Base-by-base conservation (phyloP, 139 green algal species). In the Chlorella sp. region DNA sequence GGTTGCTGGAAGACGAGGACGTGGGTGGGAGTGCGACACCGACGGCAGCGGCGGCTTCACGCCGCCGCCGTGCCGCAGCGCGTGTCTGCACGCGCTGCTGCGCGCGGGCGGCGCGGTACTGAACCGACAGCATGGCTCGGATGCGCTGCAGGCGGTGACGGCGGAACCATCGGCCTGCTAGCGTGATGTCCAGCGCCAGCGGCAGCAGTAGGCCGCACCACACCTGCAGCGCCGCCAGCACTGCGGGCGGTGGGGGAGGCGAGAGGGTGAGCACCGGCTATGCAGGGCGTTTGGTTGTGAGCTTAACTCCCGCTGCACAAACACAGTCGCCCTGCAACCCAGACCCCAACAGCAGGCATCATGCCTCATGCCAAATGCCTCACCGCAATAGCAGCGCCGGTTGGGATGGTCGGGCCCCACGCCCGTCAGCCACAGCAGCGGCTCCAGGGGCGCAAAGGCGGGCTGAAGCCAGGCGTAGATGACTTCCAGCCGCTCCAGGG, bases 301-400 rank as follows among this genome's bases (percentile, higher is more conserved):
- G n/a, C n/a, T n/a, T n/a, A 65, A 5, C 22, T 3, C 3, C 56
- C 56, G 56, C 56, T n/a, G 56, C 16, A 19, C 11, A 19, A 19
- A 24, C 4, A 19, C 56, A 65, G 56, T n/a, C 11, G 22, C 56
- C 11, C 16, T 7, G 56, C 22, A 30, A 38, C 2, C 28, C 28
- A 40, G 62, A 11, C 7, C 3, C 28, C 4, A 40, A 40, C 34
- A 6, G 34, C 28, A 32, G 36, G 62, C 62, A 69, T 28, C 2
- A 13, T 28, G 20, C 34, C 28, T 19, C 28, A 3, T 65, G 56
- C 30, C 56, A 20, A 30, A 65, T 40, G 16, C 22, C 77, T 56
- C 77, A 83, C 77, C 77, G 60, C 77, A 73, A 28, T 74, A 43
- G 77, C 77, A 83, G 58, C 77, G 56, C 9, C 77, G 60, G 38